phyloP scores from a whole-genome alignment of 352 stramenopile species.

The Phytophthora gonapodyides region DNA sequence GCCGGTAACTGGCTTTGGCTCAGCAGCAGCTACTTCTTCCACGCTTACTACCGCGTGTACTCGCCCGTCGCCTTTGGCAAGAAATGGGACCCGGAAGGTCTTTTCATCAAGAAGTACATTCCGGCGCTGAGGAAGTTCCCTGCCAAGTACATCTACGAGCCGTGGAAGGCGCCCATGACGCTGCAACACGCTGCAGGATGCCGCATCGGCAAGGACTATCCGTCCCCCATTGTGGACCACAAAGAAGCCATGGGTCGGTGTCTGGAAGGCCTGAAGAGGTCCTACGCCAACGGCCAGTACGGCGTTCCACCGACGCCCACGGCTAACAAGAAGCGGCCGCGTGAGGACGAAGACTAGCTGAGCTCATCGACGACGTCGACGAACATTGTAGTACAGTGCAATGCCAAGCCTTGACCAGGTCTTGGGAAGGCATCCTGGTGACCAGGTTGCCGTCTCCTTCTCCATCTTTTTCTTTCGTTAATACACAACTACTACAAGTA shows the following conservation, averaged over 20 bases:
- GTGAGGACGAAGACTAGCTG: constrained; percentile 20
- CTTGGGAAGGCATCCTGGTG: too few species aligned
- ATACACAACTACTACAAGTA: too few species aligned
- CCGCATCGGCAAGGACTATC: constrained; percentile 93
- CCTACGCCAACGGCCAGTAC: constrained; percentile 67
- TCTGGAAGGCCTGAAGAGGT: constrained; percentile 90
- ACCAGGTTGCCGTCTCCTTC: too few species aligned
- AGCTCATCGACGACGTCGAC: constrained; percentile 7
- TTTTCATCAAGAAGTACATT: constrained; percentile 94
- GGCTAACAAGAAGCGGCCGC: constrained; percentile 22
- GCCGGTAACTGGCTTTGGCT: constrained; percentile 98
- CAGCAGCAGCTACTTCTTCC: constrained; percentile 95
- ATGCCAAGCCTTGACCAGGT: too few species aligned
- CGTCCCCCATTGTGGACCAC: constrained; percentile 94
- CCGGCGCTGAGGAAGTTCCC: constrained; percentile 91
- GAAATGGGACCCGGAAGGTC: constrained; percentile 94
- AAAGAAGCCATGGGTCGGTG: constrained; percentile 88
- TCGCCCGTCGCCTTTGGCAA: constrained; percentile 93
- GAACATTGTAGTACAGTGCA: too few species aligned
- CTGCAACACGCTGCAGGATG: constrained; percentile 86
- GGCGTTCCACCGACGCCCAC: constrained; percentile 22
- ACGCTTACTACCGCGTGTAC: constrained; percentile 98
- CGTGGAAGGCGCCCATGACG: constrained; percentile 93
- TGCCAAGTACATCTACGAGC: constrained; percentile 97
- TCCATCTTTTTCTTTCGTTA: too few species aligned